Evolutionary conservation across 805 yeast species (phyloP).

Genomic region (Yamadazyma phyllophila): DNA sequence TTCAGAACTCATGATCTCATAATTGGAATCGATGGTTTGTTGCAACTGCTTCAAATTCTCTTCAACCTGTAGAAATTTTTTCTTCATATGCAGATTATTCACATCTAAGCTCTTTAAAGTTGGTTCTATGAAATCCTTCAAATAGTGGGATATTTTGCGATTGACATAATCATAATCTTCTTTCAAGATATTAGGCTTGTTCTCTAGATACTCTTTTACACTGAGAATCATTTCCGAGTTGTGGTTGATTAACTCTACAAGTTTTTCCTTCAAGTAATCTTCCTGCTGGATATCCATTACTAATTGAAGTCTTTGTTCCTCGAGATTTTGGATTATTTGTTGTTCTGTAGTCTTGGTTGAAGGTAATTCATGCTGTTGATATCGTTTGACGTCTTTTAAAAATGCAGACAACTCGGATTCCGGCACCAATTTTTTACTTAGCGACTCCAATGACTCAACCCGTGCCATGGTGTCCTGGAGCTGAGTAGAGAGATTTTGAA

Average conservation of each 20-base stretch:
- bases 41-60: constrained; percentile 4
- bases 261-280: constrained; percentile 29
- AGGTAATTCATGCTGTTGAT: not conserved
- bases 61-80: constrained; percentile 3
- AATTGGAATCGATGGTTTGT: not conserved
- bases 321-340: constrained; percentile 17
- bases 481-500: constrained; percentile 4
- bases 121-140: constrained; percentile 3
- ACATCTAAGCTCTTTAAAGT: constrained; percentile 5
- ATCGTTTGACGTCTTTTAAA: not conserved
- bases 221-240: constrained; percentile 32
- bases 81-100: constrained; percentile 11
- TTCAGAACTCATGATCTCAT: not conserved
- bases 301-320: constrained; percentile 27
- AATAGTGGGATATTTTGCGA: constrained; percentile 6
- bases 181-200: constrained; percentile 17
- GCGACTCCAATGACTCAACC: constrained; percentile 18
- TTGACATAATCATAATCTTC: constrained; percentile 13
- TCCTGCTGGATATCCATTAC: constrained; percentile 41
- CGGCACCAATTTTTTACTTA: constrained; percentile 20
- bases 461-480: constrained; percentile 14
- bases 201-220: constrained; percentile 29
- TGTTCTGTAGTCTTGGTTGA: not conserved
- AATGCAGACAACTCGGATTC: constrained; percentile 12
- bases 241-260: constrained; percentile 32